Evolutionary conservation across 2,329 filamentous ascomycete species (phyloP), one percentile per base, ranked within the genome.

Genomic region (Colletotrichum sp.): DNA sequence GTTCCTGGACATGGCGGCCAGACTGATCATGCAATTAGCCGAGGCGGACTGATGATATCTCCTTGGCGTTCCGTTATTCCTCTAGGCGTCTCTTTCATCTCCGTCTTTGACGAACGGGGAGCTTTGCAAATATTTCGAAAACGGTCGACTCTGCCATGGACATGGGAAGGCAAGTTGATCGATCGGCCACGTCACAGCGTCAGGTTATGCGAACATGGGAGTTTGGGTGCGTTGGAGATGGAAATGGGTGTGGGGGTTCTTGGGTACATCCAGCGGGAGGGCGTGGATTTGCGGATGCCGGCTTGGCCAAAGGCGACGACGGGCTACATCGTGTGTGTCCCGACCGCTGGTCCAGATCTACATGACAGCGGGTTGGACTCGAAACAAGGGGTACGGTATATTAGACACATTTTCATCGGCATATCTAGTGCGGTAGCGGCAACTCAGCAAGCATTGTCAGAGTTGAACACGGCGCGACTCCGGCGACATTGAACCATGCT

Each of bases 1-100:
- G 6, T 98, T 98, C 86, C 89, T 98, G 81, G 96, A 98, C 85
- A 94, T 98, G 84, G 96, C 96, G 34, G 96, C 95, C 78, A 93
- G 93, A 85, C 88, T 98, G 81, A 98, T 98, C 80, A 96, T 98
- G 86, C 96, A 98, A 86, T 88, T 98, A 82, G 96, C 96, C 13
- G 95, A 96, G 83, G 93, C 94, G 73, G 94, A 95, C 80, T 91
- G 85, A 83, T 55, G 48, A 48, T 28, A 61, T 18, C 30, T 43
- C 60, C 6, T 66, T 16, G 18, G n/a, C 21, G 21, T 56, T 73
- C 60, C 64, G 38, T 67, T 58, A 52, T 72, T 36, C 36, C 30
- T 60, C 32, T 55, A 8, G 64, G 18, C 28, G 43, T 55, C 32
- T 61, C 38, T 70, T 43, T 76, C 30, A 34, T 21, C 48, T 70